A percentile compares a stretch with the other conserved stretches of the same genome.
phyloP scores from a whole-genome alignment of 768 basidiomycete genomes.

The Hysterangium stoloniferum region DNA sequence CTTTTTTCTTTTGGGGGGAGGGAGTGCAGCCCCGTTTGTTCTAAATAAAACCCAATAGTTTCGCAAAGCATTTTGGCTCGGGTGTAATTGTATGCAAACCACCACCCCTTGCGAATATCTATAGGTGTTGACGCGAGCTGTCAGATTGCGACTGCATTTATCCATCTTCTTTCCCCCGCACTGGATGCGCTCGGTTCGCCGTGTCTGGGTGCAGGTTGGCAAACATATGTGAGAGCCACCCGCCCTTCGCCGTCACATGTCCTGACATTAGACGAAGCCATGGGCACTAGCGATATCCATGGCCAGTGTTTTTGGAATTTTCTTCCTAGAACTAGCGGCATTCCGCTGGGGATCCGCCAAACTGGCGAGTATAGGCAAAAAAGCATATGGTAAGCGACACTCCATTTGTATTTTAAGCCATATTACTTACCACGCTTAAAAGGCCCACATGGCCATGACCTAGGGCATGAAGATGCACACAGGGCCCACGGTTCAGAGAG shows the following conservation, averaged over 20 bases:
- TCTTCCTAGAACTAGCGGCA: constrained; percentile 77
- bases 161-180: constrained; percentile 74
- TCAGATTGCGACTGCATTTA: constrained; percentile 85
- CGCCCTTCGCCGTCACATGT: neutral
- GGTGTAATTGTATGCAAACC: constrained; percentile 64
- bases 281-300: constrained; percentile 79
- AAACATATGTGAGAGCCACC: constrained; percentile 51
- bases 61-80: constrained; percentile 87
- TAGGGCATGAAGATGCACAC: constrained; percentile 35
- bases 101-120: neutral
- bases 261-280: constrained; percentile 39
- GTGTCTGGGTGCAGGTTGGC: constrained; percentile 69
- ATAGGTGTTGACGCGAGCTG: constrained; percentile 1
- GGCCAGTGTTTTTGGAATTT: constrained; percentile 73
- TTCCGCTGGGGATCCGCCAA: constrained; percentile 80
- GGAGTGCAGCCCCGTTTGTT: too few species aligned
- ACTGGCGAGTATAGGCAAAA: constrained; percentile 56
- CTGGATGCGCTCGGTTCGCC: constrained; percentile 58
- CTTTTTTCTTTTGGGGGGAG: too few species aligned
- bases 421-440: neutral
- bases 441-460: constrained; percentile 64
- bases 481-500: constrained; percentile 67
- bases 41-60: constrained; percentile 36
- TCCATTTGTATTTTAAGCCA: neutral
- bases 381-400: constrained; percentile 39